Conservation (phyloP, 139 green algal species). For the Coelastrella sp. region DNA sequence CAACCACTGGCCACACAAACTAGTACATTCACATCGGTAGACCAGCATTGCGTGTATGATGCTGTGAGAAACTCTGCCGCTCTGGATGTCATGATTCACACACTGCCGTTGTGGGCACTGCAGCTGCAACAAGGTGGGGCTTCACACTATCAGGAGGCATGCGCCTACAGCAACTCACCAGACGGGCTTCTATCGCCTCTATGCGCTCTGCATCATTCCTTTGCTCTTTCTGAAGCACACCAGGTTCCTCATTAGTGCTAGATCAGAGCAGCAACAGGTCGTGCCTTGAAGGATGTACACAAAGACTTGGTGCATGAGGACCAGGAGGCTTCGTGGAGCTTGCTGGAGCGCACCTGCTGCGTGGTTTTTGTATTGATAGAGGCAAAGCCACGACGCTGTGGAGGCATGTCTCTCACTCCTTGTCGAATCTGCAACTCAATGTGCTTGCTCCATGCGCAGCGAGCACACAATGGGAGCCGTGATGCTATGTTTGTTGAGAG, state of each 20-base stretch:
- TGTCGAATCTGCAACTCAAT: not conserved
- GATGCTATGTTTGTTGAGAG: no score
- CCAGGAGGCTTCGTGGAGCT: not conserved
- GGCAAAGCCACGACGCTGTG: not conserved
- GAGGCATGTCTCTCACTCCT: not conserved
- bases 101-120: not conserved
- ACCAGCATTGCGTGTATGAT: no score
- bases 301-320: no score
- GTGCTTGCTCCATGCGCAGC: not conserved
- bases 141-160: no score
- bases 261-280: not conserved
- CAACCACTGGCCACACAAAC: no score
- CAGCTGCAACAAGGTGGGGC: not conserved
- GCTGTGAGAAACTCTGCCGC: no score
- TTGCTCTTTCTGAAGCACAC: not conserved
- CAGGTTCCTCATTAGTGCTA: not conserved
- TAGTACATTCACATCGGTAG: no score
- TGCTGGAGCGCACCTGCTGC: not conserved
- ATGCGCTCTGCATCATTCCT: not conserved
- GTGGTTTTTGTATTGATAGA: not conserved
- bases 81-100: not conserved
- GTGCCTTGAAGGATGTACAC: not conserved
- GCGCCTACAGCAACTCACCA: not conserved
- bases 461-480: no score
- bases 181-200: constrained; percentile 23